Percentiles rank a stretch among this genome's conserved stretches.
phyloP scores from a whole-genome alignment of 2,329 filamentous ascomycete species.

The Neoascochyta sp. region DNA sequence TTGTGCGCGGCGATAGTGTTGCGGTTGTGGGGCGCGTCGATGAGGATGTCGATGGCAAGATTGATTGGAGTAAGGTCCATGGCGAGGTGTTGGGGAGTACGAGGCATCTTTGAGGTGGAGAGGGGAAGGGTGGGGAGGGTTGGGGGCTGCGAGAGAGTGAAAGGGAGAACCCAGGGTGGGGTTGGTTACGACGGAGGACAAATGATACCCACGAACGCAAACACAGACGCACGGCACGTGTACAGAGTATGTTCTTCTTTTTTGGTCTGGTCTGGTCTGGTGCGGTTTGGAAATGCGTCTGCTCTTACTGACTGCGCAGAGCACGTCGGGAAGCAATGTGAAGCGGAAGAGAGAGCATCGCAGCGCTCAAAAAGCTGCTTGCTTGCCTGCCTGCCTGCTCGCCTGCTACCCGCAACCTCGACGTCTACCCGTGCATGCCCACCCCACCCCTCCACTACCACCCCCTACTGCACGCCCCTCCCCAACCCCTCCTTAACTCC shows the following conservation, averaged over 20 bases:
- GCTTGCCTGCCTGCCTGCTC: background rate
- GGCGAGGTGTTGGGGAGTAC: slow-evolving; percentile 79
- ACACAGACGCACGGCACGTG: slow-evolving; percentile 1
- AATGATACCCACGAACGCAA: slow-evolving; percentile 11
- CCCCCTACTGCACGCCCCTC: slow-evolving; percentile 30
- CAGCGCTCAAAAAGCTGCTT: too few relatives aligned
- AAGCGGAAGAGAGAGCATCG: too few relatives aligned
- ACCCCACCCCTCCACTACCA: slow-evolving; percentile 1
- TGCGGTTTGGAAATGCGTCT: too few relatives aligned
- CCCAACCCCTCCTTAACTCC: slow-evolving; percentile 39
- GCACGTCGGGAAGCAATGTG: too few relatives aligned
- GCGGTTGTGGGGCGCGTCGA: slow-evolving; percentile 86
- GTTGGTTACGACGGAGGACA: slow-evolving; percentile 3
- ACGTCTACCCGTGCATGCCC: slow-evolving; percentile 1
- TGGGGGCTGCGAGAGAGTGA: background rate
- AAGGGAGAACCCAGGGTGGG: background rate
- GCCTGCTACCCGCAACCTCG: background rate
- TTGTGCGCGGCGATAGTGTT: slow-evolving; percentile 92
- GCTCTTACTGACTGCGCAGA: too few relatives aligned
- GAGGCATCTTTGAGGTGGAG: slow-evolving; percentile 57
- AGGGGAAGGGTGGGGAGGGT: background rate
- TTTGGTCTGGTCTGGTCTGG: too few relatives aligned
- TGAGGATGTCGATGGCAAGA: slow-evolving; percentile 80
- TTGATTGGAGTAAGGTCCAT: slow-evolving; percentile 89
- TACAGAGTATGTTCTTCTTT: slow-evolving; percentile 9